Conservation (phyloP, 2,329 filamentous ascomycete species). For the Ophiognomonia clavigignenti-juglandacearum region DNA sequence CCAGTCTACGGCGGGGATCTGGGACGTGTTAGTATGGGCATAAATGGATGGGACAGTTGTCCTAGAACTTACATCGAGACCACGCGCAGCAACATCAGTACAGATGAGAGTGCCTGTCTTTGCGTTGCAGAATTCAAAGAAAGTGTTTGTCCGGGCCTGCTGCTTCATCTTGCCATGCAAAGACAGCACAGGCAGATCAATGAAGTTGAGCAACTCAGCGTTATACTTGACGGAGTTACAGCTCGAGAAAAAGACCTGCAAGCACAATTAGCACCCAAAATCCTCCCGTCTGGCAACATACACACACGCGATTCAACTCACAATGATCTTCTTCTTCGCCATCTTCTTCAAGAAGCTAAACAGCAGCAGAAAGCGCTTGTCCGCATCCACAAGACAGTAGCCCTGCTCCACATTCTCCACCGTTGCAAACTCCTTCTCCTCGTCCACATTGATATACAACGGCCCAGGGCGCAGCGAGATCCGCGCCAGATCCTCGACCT, state of each 20-base stretch:
- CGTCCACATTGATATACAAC: slow-evolving; percentile 94
- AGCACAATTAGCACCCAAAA: background rate
- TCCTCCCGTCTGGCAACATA: background rate
- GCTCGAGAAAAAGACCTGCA: slow-evolving; percentile 77
- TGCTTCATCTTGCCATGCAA: slow-evolving; percentile 97
- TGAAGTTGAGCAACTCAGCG: slow-evolving; percentile 93
- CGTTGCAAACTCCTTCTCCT: slow-evolving; percentile 83
- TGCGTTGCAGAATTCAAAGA: slow-evolving; percentile 84
- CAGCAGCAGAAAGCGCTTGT: slow-evolving; percentile 88
- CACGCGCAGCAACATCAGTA: slow-evolving; percentile 92
- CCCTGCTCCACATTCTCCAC: slow-evolving; percentile 94
- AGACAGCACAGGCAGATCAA: slow-evolving; percentile 83
- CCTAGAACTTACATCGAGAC: slow-evolving; percentile 64
- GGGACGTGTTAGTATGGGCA: slow-evolving; percentile 17
- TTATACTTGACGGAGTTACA: slow-evolving; percentile 96
- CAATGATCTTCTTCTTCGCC: slow-evolving; percentile 93
- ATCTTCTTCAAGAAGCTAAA: slow-evolving; percentile 93
- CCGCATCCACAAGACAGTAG: slow-evolving; percentile 88
- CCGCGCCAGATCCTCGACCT: slow-evolving; percentile 92
- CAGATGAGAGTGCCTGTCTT: slow-evolving; percentile 85
- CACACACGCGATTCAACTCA: slow-evolving; percentile 30
- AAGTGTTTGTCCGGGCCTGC: slow-evolving; percentile 97
- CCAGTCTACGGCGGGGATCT: slow-evolving; percentile 93
- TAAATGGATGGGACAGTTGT: background rate
- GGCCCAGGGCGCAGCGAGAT: slow-evolving; percentile 90